Evolutionary conservation across 352 stramenopile genomes (phyloP).

Genomic region (Globisporangium apiculatum): DNA sequence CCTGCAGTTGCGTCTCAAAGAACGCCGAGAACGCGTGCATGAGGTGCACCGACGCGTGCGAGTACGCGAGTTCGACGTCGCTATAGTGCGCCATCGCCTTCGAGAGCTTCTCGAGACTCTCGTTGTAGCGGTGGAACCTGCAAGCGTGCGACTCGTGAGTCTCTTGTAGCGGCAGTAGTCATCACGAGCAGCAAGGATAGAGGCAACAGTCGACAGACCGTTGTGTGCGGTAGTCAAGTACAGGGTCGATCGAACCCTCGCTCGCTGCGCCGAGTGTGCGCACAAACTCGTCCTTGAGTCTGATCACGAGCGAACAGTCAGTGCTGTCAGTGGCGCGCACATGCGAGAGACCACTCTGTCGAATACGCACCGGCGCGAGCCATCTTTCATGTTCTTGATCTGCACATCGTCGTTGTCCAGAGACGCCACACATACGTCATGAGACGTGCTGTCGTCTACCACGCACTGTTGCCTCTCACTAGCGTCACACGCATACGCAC

Average conservation of each 20-base stretch:
- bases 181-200: background rate
- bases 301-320: conserved; percentile 6
- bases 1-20: conserved; percentile 49
- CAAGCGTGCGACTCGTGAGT: background rate
- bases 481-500: background rate
- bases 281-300: conserved; percentile 69
- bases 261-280: conserved; percentile 39
- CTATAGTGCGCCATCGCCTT: conserved; percentile 42
- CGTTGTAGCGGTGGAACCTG: conserved; percentile 56
- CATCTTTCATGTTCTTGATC: conserved; percentile 78
- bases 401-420: conserved; percentile 5
- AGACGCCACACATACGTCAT: background rate
- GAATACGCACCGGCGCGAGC: conserved; percentile 39
- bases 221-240: conserved; percentile 57
- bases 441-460: too few relatives aligned
- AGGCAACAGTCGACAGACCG: conserved; percentile 17
- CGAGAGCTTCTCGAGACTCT: conserved; percentile 46
- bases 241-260: conserved; percentile 54
- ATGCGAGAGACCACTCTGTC: background rate
- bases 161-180: background rate
- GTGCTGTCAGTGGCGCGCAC: background rate
- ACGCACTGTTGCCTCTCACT: background rate
- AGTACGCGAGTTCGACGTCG: conserved; percentile 32
- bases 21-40: conserved; percentile 58
- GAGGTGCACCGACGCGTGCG: conserved; percentile 31